Conservation (phyloP, 208 protist genomes). For the Paratrypanosoma confusum region DNA sequence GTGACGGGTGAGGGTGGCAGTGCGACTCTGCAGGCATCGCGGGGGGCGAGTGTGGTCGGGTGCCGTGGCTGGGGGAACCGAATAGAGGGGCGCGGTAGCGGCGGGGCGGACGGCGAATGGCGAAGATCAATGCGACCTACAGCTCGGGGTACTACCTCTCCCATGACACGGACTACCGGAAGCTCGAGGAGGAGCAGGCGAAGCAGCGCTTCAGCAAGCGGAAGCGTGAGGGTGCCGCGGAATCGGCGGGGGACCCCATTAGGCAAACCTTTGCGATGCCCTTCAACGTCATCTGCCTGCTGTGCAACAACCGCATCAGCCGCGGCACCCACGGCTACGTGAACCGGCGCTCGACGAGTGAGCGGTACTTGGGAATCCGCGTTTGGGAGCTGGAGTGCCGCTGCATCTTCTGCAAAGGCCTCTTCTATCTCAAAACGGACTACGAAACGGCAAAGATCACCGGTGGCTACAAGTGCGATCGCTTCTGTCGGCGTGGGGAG, state of each 20-base stretch:
- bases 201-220: constrained; percentile 35
- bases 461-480: constrained; percentile 63
- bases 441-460: constrained; percentile 70
- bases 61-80: too few species aligned
- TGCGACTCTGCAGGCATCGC: too few species aligned
- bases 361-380: constrained; percentile 58
- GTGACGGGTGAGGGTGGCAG: too few species aligned
- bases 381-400: constrained; percentile 73
- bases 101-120: constrained; percentile 27
- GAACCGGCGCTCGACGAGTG: constrained; percentile 46
- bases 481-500: constrained; percentile 44
- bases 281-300: constrained; percentile 61
- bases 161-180: constrained; percentile 71
- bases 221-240: constrained; percentile 6
- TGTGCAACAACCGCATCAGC: constrained; percentile 53
- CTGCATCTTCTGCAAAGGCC: constrained; percentile 57
- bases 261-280: constrained; percentile 79
- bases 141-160: constrained; percentile 76
- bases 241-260: constrained; percentile 15
- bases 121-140: constrained; percentile 84
- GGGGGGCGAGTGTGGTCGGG: too few species aligned
- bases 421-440: constrained; percentile 62
- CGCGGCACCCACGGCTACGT: constrained; percentile 78
- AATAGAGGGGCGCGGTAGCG: too few species aligned
- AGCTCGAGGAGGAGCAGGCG: constrained; percentile 56